Evolutionary conservation across 495 filamentous ascomycete species (phyloP), one percentile per base, ranked within the genome.

Genomic region (Aspergillus steynii): DNA sequence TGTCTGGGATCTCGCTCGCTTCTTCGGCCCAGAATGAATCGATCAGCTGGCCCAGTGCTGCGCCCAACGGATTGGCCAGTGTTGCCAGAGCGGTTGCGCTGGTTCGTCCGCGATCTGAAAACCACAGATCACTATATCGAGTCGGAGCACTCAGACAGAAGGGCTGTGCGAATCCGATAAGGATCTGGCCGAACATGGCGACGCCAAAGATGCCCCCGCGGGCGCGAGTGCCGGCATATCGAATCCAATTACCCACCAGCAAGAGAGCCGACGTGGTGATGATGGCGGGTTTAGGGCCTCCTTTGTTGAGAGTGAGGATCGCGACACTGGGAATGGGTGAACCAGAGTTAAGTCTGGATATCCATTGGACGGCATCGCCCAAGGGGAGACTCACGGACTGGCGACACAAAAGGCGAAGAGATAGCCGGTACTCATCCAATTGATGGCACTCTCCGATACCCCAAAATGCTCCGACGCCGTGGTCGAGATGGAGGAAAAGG

Each of bases 121-220:
- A 99, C 95, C 95, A 98, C 32, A 96, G 78, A 68, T 97, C 93
- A 58, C 90, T 93, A 68, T 96, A 99, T 57, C 92, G 82, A 3
- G 95, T 93, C 0, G 95, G 93, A 1, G 95, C 92, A 45, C 89
- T 85, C 5, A 98, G 85, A 34, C 96, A 92, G 74, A 98, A 97
- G 0, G 95, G 93, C 62, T 99, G 95, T 12, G 91, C 88, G 8
- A 97, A 77, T 0, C 95, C 95, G 45, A 88, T 91, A 20, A 99
- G 75, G 74, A 97, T 88, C 77, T 99, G 95, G n/a, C 94, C 95
- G 72, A 96, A 88, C 88, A 97, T 91, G 49, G 91, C 89, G 26
- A 90, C 81, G 9, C 88, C 87, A 65, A 91, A 96, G 42, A 84
- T 83, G 27, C 84, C 85, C 12, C 76, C 76, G 34, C 77, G 74